Evolutionary conservation across 805 yeast species (phyloP), one percentile per base, ranked within the genome.

Genomic region (Candida mattraensis): DNA sequence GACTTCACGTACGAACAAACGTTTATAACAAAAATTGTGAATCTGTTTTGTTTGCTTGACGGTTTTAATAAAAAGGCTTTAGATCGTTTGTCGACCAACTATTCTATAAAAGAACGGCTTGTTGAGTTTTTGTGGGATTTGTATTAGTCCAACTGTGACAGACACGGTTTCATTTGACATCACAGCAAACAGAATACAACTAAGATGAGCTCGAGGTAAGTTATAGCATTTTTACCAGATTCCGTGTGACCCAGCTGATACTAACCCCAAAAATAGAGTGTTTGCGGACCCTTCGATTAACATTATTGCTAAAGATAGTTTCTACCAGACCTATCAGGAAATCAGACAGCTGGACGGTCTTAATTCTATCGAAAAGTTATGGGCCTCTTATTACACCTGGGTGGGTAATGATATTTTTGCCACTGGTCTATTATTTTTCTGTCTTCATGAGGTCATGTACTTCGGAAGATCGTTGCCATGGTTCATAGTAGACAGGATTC

Each of bases 381-480:
- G 99, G 99, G 95, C 94, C 9, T 67, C 87, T 15, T 91, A 86
- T 78, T 91, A 88, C 67, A 68, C 78, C 40, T 88, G 79, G 64
- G 75, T 88, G 74, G 74, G 78, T 50, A 91, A 91, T 61, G 99
- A 91, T 63, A 71, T 84, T 21, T 71, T 91, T 44, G 96, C 98
- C 34, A 91, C 98, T 2, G 99, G 98, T 4, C 61, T 88, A 29
- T 64, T 91, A 61, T 81, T 88, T 56, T 87, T 91, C 60, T 53
- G 73, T 25, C 67, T 87, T 37, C 99, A 91, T 63, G 99, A 91
- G 65, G 47, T 84, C 34, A 76, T 86, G 75, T 91, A 91, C 66
- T 91, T 93, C 60, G 93, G 91, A 35, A 78, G 98, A 59, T 83
- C 89, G 56, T 55, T 91, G 47, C 98, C 98, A 14, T 91, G 97